Evolutionary conservation across 768 basidiomycete genomes (phyloP).

Genomic region (Lentinus brumalis): DNA sequence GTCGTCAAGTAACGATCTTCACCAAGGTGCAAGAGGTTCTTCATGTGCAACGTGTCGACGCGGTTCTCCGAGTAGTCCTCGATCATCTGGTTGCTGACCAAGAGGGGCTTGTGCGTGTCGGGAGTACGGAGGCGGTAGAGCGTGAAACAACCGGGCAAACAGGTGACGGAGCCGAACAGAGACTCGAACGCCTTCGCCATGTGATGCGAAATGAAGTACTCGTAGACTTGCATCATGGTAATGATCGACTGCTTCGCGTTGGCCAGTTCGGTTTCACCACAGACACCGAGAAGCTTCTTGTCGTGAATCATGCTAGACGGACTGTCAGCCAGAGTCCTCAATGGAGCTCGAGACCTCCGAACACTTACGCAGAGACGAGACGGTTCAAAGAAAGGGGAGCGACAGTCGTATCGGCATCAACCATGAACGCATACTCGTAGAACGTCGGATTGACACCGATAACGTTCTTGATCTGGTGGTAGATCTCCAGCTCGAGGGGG

Average conservation of each 20-base stretch:
- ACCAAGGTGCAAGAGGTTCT: slow-evolving; percentile 95
- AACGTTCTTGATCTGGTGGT: slow-evolving; percentile 99
- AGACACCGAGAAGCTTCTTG: slow-evolving; percentile 90
- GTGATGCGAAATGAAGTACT: slow-evolving; percentile 99
- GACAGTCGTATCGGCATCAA: slow-evolving; percentile 95
- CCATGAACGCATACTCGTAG: slow-evolving; percentile 93
- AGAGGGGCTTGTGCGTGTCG: slow-evolving; percentile 92
- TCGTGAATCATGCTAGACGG: slow-evolving; percentile 88
- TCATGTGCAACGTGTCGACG: slow-evolving; percentile 97
- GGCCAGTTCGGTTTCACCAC: slow-evolving; percentile 91
- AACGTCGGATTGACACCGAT: slow-evolving; percentile 99
- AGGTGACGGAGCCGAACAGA: slow-evolving; percentile 96
- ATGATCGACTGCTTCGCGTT: slow-evolving; percentile 95
- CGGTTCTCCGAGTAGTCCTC: slow-evolving; percentile 94
- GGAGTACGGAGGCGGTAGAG: slow-evolving; percentile 93
- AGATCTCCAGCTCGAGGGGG: slow-evolving; percentile 96
- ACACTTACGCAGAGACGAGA: slow-evolving; percentile 86
- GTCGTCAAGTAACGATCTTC: slow-evolving; percentile 99
- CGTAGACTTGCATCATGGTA: slow-evolving; percentile 99
- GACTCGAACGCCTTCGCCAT: slow-evolving; percentile 98
- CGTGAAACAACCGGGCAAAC: slow-evolving; percentile 98
- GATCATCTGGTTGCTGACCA: slow-evolving; percentile 89
- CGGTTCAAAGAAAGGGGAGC: slow-evolving; percentile 86
- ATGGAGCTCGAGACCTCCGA: background rate
- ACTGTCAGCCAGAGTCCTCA: background rate